phyloP scores from a whole-genome alignment of 2,329 filamentous ascomycete genomes.

The Paramyrothecium roridum region DNA sequence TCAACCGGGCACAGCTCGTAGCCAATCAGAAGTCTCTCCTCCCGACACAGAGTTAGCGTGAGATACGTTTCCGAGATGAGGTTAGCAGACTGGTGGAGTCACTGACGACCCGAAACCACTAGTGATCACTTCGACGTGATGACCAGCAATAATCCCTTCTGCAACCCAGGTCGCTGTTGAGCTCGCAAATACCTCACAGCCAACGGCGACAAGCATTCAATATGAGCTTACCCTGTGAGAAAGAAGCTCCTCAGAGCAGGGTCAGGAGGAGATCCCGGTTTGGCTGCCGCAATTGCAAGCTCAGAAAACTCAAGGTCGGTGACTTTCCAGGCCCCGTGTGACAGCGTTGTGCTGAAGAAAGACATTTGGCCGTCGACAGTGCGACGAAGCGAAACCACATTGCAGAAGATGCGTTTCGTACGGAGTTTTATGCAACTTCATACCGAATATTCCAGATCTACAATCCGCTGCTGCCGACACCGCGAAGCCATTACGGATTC shows the following conservation, averaged over 20 bases:
- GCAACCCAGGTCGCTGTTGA: too few species aligned
- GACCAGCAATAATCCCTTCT: too few species aligned
- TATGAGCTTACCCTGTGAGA: too few species aligned
- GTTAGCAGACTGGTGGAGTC: constrained; percentile 7
- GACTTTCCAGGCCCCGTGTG: too few species aligned
- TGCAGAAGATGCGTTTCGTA: constrained; percentile 12
- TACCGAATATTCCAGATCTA: too few species aligned
- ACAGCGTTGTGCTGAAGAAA: too few species aligned
- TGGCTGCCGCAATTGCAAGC: constrained; percentile 50
- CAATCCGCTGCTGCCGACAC: too few species aligned
- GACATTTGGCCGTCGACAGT: constrained; percentile 24
- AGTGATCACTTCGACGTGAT: too few species aligned
- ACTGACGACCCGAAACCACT: too few species aligned
- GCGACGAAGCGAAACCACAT: constrained; percentile 40
- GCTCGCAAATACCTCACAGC: too few species aligned
- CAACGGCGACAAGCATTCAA: too few species aligned
- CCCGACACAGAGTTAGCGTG: constrained; percentile 22
- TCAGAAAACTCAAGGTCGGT: constrained; percentile 44
- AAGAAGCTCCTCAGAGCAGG: background rate
- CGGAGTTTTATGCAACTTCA: too few species aligned
- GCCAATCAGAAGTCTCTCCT: constrained; percentile 22
- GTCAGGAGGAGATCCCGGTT: constrained; percentile 32
- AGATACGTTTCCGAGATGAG: constrained; percentile 5
- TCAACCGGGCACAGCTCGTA: background rate
- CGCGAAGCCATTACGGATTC: constrained; percentile 18